Base-by-base conservation (phyloP, 202 grass and related monocot species). In the Eragrostis tef region DNA sequence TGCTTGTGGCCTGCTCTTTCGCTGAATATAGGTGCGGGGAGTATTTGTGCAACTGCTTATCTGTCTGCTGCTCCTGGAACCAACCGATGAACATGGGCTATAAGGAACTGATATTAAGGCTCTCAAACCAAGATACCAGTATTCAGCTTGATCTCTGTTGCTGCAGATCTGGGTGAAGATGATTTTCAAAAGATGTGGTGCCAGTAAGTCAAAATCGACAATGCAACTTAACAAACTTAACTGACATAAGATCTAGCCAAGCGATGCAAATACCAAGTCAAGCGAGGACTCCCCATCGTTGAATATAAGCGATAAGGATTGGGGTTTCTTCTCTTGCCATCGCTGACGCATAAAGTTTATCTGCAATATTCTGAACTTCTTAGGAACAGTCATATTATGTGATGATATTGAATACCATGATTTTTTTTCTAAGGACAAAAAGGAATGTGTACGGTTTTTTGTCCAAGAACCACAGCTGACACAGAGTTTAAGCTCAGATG, bases 231-330 rank as follows among this genome's bases (percentile, higher is more conserved):
- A 46, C 29, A 73, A 14, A 58, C 46, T 31, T 53, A 81, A 89
- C 15, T 20, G 9, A 74, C 6, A 14, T 48, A 87, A 81, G 61
- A 87, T 65, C n/a, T 62, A 57, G 76, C 36, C 17, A 62, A 57
- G 76, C 36, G 52, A 81, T 46, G 50, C 14, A 81, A 56, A 61
- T 94, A 98, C 95, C 95, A 98, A 83, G 77, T 94, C 95, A 82
- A 98, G 85, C 2, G 95, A 98, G 80, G 84, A 57, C 51, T 98
- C 87, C 72, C 87, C 82, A 0, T 98, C 81, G 71, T 74, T 88
- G 80, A 91, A 91, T 78, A 98, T 78, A 39, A 98, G 88, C 54
- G 95, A 98, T 27, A 98, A 70, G 57, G 95, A 98, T 27, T 95
- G 92, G 59, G 83, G 67, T 51, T 95, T 90, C 48, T 93, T 98